Percentiles rank a stretch among this genome's conserved stretches.
Evolutionary conservation across 768 basidiomycete genomes (phyloP).

Genomic region (Fomitopsis serialis): DNA sequence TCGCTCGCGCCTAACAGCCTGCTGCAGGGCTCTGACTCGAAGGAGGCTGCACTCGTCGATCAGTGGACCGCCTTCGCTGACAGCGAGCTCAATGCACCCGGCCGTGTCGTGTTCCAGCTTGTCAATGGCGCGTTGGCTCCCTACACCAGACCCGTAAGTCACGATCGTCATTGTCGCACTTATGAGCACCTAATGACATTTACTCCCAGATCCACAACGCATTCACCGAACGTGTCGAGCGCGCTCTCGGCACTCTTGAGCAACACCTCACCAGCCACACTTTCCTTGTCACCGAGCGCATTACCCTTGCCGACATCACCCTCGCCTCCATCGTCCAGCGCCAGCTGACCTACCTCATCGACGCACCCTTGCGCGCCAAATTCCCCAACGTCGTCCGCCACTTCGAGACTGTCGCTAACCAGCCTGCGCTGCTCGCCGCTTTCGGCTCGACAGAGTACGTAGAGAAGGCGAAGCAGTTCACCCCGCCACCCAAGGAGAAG

Average conservation of each 20-base stretch:
- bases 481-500: slow-evolving; percentile 74
- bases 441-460: slow-evolving; percentile 54
- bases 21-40: slow-evolving; percentile 59
- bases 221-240: slow-evolving; percentile 47
- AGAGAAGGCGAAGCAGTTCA: slow-evolving; percentile 69
- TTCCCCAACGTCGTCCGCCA: slow-evolving; percentile 78
- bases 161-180: neutral
- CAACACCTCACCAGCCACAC: slow-evolving; percentile 71
- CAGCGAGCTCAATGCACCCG: slow-evolving; percentile 45
- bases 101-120: slow-evolving; percentile 35
- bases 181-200: slow-evolving; percentile 1
- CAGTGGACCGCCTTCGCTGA: slow-evolving; percentile 83
- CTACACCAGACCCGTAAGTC: slow-evolving; percentile 79
- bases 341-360: slow-evolving; percentile 53
- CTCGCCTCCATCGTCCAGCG: slow-evolving; percentile 56
- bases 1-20: slow-evolving; percentile 68
- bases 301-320: slow-evolving; percentile 86
- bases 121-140: slow-evolving; percentile 44
- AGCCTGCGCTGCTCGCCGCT: slow-evolving; percentile 65
- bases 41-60: slow-evolving; percentile 73
- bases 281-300: slow-evolving; percentile 90
- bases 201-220: slow-evolving; percentile 49
- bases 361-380: slow-evolving; percentile 58
- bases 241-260: slow-evolving; percentile 65
- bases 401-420: slow-evolving; percentile 84